Conservation (phyloP, 176 grass and related monocot genomes). For the Oryza nivara region DNA sequence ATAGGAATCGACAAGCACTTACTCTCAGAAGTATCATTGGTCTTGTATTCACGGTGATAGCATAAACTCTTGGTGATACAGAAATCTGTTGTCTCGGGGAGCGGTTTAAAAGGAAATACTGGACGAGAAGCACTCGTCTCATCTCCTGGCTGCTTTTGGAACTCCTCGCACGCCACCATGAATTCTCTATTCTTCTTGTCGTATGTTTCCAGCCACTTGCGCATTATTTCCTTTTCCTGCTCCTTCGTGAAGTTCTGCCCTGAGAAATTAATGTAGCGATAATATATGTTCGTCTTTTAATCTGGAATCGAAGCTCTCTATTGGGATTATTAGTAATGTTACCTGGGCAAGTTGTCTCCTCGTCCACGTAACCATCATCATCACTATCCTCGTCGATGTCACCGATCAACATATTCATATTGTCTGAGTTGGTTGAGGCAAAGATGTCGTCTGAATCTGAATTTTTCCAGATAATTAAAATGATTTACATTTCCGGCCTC, state of each 20-base stretch:
- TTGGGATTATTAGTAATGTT: no score
- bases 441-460: no score
- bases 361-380: no score
- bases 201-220: background rate
- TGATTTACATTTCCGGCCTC: no score
- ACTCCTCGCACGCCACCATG: background rate
- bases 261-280: background rate
- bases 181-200: background rate
- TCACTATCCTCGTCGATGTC: no score
- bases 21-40: slow-evolving; percentile 24
- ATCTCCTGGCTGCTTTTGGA: background rate
- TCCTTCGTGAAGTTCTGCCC: background rate
- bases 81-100: background rate
- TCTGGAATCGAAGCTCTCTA: no score
- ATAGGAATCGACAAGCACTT: background rate
- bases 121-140: no score
- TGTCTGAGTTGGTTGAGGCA: no score
- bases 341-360: no score
- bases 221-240: background rate
- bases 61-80: background rate
- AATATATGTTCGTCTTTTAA: no score
- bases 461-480: no score
- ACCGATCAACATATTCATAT: no score
- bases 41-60: slow-evolving; percentile 23
- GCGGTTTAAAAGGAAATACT: background rate